phyloP scores from a whole-genome alignment of 169 alveolate species.

The Blepharisma undulans region DNA sequence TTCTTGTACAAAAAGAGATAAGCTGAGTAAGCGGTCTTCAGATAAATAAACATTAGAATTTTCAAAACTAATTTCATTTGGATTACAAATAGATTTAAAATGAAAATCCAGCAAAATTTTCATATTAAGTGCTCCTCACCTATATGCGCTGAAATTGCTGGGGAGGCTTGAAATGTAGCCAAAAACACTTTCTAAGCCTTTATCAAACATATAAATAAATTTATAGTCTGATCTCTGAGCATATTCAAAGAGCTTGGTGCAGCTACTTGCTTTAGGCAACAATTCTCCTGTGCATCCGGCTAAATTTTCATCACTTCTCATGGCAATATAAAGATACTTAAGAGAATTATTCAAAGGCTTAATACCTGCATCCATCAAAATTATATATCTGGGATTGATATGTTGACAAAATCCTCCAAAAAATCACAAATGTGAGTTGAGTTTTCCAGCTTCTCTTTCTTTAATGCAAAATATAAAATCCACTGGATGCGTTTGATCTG shows the following conservation, averaged over 20 bases:
- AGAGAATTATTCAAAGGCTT: background rate
- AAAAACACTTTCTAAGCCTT: conserved; percentile 36
- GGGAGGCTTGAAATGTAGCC: conserved; percentile 47
- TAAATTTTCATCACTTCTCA: conserved; percentile 24
- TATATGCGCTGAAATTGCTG: conserved; percentile 47
- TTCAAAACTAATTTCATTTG: conserved; percentile 7
- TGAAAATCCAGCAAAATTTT: conserved; percentile 18
- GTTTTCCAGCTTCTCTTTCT: background rate
- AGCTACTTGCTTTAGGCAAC: background rate
- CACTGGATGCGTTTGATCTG: background rate
- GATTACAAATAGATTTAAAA: conserved; percentile 20
- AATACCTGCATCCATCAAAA: conserved; percentile 33
- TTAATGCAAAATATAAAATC: conserved; percentile 1
- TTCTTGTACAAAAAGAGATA: conserved; percentile 13
- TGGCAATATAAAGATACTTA: conserved; percentile 23
- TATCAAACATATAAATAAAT: conserved; percentile 42
- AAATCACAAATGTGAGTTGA: conserved; percentile 39
- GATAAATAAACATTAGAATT: conserved; percentile 43
- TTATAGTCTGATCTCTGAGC: conserved; percentile 46
- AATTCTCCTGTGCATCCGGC: conserved; percentile 54
- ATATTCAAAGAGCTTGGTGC: background rate
- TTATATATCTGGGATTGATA: background rate
- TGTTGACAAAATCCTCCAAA: conserved; percentile 35
- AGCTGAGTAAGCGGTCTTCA: conserved; percentile 47
- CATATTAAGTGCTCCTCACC: conserved; percentile 15